phyloP scores from a whole-genome alignment of 2,329 filamentous ascomycete species.

The Botrytis medusae region DNA sequence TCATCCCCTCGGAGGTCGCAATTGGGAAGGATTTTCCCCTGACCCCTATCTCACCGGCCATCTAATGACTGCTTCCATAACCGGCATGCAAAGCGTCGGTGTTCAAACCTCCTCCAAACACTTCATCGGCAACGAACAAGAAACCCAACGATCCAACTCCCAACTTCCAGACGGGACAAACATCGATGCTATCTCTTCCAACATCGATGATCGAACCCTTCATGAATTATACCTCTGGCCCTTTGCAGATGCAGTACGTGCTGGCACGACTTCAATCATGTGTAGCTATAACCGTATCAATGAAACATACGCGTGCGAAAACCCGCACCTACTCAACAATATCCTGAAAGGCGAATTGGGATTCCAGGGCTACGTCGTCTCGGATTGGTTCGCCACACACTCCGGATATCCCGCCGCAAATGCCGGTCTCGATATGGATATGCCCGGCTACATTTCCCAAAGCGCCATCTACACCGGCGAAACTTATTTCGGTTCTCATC shows the following conservation, averaged over 20 bases:
- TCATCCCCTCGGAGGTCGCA: conserved; percentile 62
- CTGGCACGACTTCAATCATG: conserved; percentile 76
- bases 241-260: conserved; percentile 8
- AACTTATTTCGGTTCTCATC: conserved; percentile 31
- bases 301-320: conserved; percentile 66
- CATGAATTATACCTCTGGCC: conserved; percentile 20
- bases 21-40: conserved; percentile 57
- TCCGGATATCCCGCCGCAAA: conserved; percentile 75
- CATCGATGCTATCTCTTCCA: conserved; percentile 25
- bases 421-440: conserved; percentile 70
- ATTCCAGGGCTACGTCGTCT: conserved; percentile 82
- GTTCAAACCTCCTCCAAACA: conserved; percentile 63
- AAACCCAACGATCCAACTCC: conserved; percentile 45
- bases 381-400: conserved; percentile 81
- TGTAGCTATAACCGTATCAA: conserved; percentile 76
- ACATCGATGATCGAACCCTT: conserved; percentile 66
- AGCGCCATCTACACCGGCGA: background rate
- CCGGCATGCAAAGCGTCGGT: conserved; percentile 69
- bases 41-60: conserved; percentile 33
- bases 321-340: conserved; percentile 72
- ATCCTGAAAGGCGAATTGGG: conserved; percentile 81
- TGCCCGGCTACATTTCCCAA: conserved; percentile 25
- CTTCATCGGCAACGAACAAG: conserved; percentile 56
- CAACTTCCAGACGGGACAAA: conserved; percentile 36
- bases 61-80: conserved; percentile 21